phyloP scores from a whole-genome alignment of 2,329 filamentous ascomycete genomes.

The Stagonosporopsis rhizophila region DNA sequence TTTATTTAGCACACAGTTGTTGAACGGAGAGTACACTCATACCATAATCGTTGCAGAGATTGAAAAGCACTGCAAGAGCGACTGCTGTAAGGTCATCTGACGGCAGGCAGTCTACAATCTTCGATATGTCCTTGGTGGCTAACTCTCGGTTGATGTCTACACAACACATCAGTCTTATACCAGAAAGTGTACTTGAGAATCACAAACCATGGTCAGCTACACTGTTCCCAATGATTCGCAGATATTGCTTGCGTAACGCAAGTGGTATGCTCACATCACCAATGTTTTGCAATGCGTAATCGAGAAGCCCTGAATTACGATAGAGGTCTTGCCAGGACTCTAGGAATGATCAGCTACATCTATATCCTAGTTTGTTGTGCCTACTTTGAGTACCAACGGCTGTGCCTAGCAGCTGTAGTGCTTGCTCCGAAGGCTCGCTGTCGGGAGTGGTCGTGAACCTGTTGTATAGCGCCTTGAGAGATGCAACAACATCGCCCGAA shows the following conservation, averaged over 20 bases:
- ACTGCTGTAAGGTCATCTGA: constrained; percentile 34
- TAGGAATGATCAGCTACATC: constrained; percentile 34
- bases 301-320: constrained; percentile 38
- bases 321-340: constrained; percentile 42
- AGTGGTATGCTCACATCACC: constrained; percentile 26
- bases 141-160: constrained; percentile 45
- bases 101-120: constrained; percentile 36
- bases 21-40: constrained; percentile 4
- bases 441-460: constrained; percentile 5
- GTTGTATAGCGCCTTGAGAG: constrained; percentile 2
- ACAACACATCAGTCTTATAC: constrained; percentile 23
- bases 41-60: constrained; percentile 54
- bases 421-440: constrained; percentile 6
- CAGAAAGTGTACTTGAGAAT: not conserved
- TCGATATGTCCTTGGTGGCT: constrained; percentile 33
- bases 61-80: constrained; percentile 52
- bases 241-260: constrained; percentile 40
- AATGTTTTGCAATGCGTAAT: constrained; percentile 35
- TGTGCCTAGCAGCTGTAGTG: constrained; percentile 40
- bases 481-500: not conserved
- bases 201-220: constrained; percentile 46
- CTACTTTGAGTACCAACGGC: constrained; percentile 44
- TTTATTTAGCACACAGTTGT: constrained; percentile 21
- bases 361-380: not conserved
- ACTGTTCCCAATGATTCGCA: constrained; percentile 49